These are phyloP conservation scores for Albatrellus ellisii DNA, from an alignment of 768 basidiomycete species.

Conservation along the genomic window DNA sequence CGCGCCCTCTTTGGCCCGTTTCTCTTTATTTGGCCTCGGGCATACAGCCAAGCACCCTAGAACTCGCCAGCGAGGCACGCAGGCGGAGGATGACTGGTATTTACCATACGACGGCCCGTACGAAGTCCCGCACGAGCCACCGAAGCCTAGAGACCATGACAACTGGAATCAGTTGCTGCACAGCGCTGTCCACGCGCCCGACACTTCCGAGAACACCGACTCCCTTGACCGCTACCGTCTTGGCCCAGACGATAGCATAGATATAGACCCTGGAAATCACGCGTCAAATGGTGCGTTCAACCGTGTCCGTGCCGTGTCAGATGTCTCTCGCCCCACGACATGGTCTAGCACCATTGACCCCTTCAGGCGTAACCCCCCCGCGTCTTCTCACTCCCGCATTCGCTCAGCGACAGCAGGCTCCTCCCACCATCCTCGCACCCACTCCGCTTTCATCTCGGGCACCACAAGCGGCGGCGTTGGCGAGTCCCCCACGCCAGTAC, in stretches of 20 bases:
- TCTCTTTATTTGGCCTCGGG: constrained; percentile 26
- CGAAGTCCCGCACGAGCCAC: constrained; percentile 20
- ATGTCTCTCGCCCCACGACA: neutral
- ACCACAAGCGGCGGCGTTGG: constrained; percentile 50
- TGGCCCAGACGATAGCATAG: neutral
- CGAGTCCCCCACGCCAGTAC: constrained; percentile 37
- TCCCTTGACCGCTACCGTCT: neutral
- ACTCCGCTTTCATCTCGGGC: constrained; percentile 22
- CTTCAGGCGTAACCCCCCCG: neutral
- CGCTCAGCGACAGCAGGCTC: constrained; percentile 25
- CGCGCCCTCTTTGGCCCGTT: constrained; percentile 21
- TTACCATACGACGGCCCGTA: constrained; percentile 54
- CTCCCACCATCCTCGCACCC: too few species aligned
- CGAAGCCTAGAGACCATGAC: constrained; percentile 16
- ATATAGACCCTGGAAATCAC: neutral
- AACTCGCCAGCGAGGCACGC: constrained; percentile 14
- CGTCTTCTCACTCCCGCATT: constrained; percentile 10
- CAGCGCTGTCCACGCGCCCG: too few species aligned
- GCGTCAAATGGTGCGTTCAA: constrained; percentile 12
- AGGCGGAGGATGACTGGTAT: constrained; percentile 39
- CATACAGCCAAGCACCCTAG: constrained; percentile 12
- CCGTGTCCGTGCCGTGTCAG: neutral
- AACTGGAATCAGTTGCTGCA: constrained; percentile 20
- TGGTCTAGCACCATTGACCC: neutral
- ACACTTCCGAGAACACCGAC: neutral